Conservation (phyloP, 75 land plant genomes). For the Pinus taeda region DNA sequence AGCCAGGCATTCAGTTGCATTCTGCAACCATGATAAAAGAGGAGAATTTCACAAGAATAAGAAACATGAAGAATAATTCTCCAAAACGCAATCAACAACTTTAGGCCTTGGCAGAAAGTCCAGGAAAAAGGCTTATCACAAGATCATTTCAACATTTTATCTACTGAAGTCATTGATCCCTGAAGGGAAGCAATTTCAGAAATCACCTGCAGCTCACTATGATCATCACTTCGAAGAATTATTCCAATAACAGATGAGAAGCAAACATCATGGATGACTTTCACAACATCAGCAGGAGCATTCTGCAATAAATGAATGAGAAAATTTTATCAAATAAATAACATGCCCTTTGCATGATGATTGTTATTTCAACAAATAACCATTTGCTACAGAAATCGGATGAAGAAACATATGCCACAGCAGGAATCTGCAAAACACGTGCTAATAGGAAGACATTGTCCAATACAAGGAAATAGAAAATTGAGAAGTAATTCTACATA, state of each 20-base stretch:
- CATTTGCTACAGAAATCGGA: not conserved
- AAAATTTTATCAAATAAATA: not conserved
- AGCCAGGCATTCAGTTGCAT: conserved; percentile 94
- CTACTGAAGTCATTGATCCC: not conserved
- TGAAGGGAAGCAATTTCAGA: not conserved
- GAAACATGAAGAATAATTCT: not conserved
- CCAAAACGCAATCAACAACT: not conserved
- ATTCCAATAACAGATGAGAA: conserved; percentile 63
- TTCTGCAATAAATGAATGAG: conserved; percentile 39
- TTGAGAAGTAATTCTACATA: not conserved
- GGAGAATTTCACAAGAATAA: conserved; percentile 2
- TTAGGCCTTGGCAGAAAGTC: not conserved
- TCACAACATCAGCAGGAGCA: conserved; percentile 63
- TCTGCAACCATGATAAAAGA: conserved; percentile 45
- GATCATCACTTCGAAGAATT: conserved; percentile 74
- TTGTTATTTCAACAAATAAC: not conserved
- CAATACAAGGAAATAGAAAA: not conserved
- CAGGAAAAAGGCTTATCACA: not conserved
- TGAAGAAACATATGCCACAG: not conserved
- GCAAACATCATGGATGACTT: conserved; percentile 59
- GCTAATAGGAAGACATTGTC: not conserved
- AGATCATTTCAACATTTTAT: not conserved
- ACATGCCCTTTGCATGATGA: too few relatives aligned
- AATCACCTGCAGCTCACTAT: conserved; percentile 88
- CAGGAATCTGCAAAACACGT: not conserved